Conservation (phyloP, 768 basidiomycete genomes). For the Leucosporidium scottii region DNA sequence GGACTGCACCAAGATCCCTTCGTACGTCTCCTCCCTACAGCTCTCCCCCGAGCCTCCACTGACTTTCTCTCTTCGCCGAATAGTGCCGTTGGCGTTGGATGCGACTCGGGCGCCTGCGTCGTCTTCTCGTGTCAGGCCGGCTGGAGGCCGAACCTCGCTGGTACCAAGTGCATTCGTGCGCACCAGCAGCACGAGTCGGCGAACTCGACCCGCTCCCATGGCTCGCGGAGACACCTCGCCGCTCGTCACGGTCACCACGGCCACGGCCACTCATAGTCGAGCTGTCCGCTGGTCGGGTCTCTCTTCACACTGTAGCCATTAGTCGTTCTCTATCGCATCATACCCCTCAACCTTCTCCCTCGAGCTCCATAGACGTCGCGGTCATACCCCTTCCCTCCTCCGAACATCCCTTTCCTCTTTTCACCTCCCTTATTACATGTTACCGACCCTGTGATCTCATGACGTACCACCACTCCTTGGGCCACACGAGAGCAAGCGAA, state of each 20-base stretch:
- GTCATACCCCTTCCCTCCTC: neutral
- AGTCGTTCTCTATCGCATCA: neutral
- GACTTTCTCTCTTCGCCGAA: neutral
- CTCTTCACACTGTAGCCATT: neutral
- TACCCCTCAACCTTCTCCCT: too few relatives aligned
- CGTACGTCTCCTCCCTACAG: constrained; percentile 52
- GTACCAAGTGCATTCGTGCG: constrained; percentile 22
- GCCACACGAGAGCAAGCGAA: too few relatives aligned
- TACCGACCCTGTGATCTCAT: too few relatives aligned
- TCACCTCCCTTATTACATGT: neutral
- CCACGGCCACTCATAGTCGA: neutral
- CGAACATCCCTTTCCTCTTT: neutral
- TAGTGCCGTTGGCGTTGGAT: constrained; percentile 41
- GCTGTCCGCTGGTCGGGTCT: neutral
- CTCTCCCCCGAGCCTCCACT: neutral
- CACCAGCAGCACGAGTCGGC: neutral
- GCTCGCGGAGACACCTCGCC: constrained; percentile 5
- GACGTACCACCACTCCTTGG: too few relatives aligned
- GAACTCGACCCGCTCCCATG: constrained; percentile 3
- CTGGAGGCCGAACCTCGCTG: constrained; percentile 15
- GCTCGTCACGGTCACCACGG: constrained; percentile 3
- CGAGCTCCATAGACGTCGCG: too few relatives aligned
- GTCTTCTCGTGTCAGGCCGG: constrained; percentile 40
- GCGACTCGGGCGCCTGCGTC: constrained; percentile 43
- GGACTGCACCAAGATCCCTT: constrained; percentile 62